These are phyloP conservation scores for Verticillium nonalfalfae DNA, from an alignment of 2,329 filamentous ascomycete species.

Conservation along the genomic window DNA sequence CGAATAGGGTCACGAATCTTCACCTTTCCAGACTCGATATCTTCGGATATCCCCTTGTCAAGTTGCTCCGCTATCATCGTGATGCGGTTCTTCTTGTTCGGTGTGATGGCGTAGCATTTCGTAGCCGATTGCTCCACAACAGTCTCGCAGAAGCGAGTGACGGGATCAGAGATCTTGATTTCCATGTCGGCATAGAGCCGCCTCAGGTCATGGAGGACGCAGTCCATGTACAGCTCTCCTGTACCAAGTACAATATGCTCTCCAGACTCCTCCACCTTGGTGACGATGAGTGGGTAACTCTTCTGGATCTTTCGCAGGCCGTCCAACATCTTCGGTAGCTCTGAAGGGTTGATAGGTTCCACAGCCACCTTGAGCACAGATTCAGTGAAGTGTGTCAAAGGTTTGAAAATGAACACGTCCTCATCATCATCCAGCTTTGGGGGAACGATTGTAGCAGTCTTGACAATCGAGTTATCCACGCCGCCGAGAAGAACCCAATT, in stretches of 20 bases:
- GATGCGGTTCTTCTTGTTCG: constrained; percentile 99
- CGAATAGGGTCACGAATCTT: constrained; percentile 89
- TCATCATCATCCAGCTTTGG: constrained; percentile 77
- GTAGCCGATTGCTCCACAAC: constrained; percentile 96
- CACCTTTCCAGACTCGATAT: constrained; percentile 87
- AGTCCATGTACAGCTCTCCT: constrained; percentile 99
- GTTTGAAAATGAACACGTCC: constrained; percentile 91
- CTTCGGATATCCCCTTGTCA: constrained; percentile 88
- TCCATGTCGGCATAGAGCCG: constrained; percentile 98
- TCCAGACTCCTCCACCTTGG: constrained; percentile 96
- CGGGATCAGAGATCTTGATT: constrained; percentile 95
- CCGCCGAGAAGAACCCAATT: constrained; percentile 90
- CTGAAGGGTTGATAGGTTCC: constrained; percentile 95
- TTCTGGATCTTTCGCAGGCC: constrained; percentile 96
- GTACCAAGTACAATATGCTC: constrained; percentile 95
- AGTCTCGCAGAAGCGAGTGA: constrained; percentile 96
- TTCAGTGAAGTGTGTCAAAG: constrained; percentile 90
- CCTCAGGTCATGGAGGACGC: constrained; percentile 89
- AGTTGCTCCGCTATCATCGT: constrained; percentile 97
- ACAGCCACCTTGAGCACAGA: constrained; percentile 97
- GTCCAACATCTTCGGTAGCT: constrained; percentile 97
- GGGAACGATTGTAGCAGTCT: constrained; percentile 86
- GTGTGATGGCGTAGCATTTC: constrained; percentile 95
- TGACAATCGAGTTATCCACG: constrained; percentile 96
- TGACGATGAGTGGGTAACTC: constrained; percentile 90